Base-by-base conservation (phyloP, 768 basidiomycete species). In the Podaxis mareebaensis region DNA sequence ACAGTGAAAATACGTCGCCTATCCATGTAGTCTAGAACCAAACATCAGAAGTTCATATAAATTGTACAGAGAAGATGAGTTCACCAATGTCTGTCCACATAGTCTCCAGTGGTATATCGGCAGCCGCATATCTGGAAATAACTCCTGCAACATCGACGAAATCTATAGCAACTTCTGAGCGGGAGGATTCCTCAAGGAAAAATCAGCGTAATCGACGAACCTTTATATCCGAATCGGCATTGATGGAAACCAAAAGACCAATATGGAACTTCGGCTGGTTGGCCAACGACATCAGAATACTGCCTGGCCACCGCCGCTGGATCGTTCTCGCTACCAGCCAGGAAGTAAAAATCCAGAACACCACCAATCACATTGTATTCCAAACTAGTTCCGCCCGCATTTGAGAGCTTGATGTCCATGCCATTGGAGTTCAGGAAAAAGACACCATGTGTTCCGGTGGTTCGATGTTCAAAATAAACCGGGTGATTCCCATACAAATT, bases 311-410 rank as follows among this genome's bases (percentile, higher is more conserved):
- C 83, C 48, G 81, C 83, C 2, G 73, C 77, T 3, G 89, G 88
- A 68, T 86, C 80, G 4, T 73, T 79, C 66, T 80, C 76, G 68
- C 85, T 87, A 6, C 90, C 90, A 33, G 88, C 84, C 57, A 92
- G 75, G 76, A 94, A 91, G 78, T 91, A 90, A 66, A 92, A 87
- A 71, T 92, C 91, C 36, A 92, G 72, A 1, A 91, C 81, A 8
- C 91, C 91, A 3, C 91, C 92, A 67, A 94, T 88, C 36, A 84
- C 82, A 64, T 91, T 87, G 72, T 92, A 94, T 75, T 93, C 88
- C 63, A 91, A 72, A 3, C 83, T 73, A 7, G 79, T 77, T 20
- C 69, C 74, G 4, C 70, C 66, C 11, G 73, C 74, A 52, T 80
- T 76, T 28, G 79, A 81, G 61, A 91, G 75, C 69, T 90, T 90